Conservation (phyloP, 1,284 basidiomycete genomes). For the Sporisorium scitamineum region DNA sequence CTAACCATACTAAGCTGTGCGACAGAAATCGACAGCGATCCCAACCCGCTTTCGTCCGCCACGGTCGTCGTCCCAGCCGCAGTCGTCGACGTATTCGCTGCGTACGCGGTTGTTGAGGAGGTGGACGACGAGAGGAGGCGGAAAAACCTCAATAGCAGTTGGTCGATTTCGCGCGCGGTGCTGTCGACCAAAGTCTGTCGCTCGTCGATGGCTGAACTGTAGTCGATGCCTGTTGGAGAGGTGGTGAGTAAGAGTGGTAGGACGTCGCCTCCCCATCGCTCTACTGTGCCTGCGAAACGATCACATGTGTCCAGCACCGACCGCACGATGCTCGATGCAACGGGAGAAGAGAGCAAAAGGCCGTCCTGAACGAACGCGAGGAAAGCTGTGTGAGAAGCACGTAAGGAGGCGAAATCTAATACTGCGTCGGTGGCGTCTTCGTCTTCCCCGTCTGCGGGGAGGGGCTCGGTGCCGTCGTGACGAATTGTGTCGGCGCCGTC, state of each 20-base stretch:
- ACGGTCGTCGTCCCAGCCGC: neutral
- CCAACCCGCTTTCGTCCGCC: constrained; percentile 31
- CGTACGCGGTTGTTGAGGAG: neutral
- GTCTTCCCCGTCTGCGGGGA: constrained; percentile 55
- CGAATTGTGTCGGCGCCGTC: constrained; percentile 35
- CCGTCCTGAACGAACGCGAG: constrained; percentile 83
- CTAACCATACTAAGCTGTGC: constrained; percentile 22
- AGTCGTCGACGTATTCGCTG: neutral
- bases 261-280: constrained; percentile 91
- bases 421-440: constrained; percentile 10
- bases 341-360: constrained; percentile 78
- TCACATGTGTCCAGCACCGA: constrained; percentile 84
- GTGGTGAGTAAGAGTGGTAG: constrained; percentile 79
- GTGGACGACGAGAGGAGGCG: constrained; percentile 28
- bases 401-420: constrained; percentile 83
- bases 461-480: constrained; percentile 10
- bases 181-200: constrained; percentile 77
- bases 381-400: constrained; percentile 82
- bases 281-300: constrained; percentile 80
- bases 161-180: constrained; percentile 76
- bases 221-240: constrained; percentile 72
- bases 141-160: constrained; percentile 37
- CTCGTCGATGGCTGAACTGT: constrained; percentile 76
- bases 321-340: constrained; percentile 75
- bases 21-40: constrained; percentile 28